phyloP scores from a whole-genome alignment of 2,329 filamentous ascomycete species.

The Calonectria honghensis region DNA sequence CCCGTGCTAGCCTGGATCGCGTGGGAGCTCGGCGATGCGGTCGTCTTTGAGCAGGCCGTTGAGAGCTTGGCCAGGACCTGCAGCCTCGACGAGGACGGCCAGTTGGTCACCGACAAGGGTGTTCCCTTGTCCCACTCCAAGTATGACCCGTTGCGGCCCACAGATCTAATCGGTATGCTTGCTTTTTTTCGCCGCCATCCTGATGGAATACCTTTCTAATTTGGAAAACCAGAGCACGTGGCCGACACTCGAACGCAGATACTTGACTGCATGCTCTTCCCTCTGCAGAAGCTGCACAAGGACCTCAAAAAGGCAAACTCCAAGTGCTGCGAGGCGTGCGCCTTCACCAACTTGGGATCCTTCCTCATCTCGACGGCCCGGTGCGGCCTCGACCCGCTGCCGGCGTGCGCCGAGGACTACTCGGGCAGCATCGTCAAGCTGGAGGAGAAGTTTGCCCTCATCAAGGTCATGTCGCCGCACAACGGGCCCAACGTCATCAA shows the following conservation, averaged over 20 bases:
- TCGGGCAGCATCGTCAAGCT: slow-evolving; percentile 11
- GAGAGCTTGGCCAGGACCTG: slow-evolving; percentile 24
- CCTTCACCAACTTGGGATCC: slow-evolving; percentile 25
- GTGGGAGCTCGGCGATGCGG: slow-evolving; percentile 27
- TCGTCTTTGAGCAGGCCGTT: slow-evolving; percentile 15
- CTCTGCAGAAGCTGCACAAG: slow-evolving; percentile 13
- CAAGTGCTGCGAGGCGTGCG: slow-evolving; percentile 29
- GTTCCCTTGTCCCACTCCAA: slow-evolving; percentile 18
- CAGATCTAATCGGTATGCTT: slow-evolving; percentile 24
- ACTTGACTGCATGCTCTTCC: slow-evolving; percentile 22
- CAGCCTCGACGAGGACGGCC: slow-evolving; percentile 22
- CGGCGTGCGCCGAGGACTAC: slow-evolving; percentile 6
- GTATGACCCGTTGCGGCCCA: slow-evolving; percentile 28
- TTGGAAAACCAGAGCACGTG: slow-evolving; percentile 2
- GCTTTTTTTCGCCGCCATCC: background rate
- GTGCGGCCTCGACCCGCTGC: slow-evolving; percentile 21
- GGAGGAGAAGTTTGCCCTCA: slow-evolving; percentile 20
- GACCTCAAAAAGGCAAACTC: slow-evolving; percentile 25
- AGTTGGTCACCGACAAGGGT: slow-evolving; percentile 27
- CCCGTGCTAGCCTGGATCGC: slow-evolving; percentile 28
- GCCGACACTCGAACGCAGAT: slow-evolving; percentile 14
- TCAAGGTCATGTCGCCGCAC: slow-evolving; percentile 24
- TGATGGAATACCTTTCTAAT: background rate
- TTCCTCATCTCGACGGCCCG: slow-evolving; percentile 27
- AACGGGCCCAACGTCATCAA: slow-evolving; percentile 30